phyloP scores from a whole-genome alignment of 805 yeast genomes.

The Sporopachydermia lactativora region DNA sequence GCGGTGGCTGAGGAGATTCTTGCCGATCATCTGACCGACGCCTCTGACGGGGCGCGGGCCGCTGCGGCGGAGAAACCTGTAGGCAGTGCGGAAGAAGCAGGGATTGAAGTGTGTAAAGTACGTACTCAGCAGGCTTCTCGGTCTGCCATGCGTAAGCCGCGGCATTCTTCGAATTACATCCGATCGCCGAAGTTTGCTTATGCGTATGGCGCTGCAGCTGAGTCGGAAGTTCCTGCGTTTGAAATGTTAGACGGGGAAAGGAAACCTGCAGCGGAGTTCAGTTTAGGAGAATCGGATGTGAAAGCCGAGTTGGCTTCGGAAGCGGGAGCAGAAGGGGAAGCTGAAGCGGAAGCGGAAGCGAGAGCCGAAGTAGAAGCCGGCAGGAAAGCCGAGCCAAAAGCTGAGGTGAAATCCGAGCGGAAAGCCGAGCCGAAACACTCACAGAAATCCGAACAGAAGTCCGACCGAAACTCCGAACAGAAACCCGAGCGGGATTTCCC shows the following conservation, averaged over 20 bases:
- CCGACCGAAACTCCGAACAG: neutral
- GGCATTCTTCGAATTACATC: neutral
- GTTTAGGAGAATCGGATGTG: neutral
- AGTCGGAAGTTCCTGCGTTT: neutral
- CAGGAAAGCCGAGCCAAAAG: neutral
- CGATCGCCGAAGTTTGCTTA: neutral
- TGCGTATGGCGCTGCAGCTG: neutral
- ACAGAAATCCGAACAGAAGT: neutral
- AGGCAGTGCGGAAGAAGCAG: neutral
- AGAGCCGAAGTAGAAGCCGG: no score
- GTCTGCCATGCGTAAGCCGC: neutral
- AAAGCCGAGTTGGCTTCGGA: neutral
- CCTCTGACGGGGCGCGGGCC: no score
- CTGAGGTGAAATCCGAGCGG: neutral
- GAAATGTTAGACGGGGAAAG: no score
- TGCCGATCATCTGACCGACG: no score
- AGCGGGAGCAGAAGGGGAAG: neutral
- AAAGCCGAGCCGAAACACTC: neutral
- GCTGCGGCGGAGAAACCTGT: no score
- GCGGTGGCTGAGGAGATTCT: no score
- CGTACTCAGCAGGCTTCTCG: no score
- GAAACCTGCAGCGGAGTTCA: neutral
- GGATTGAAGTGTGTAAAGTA: neutral
- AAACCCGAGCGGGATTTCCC: no score
- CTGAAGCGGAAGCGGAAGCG: neutral